Conservation (phyloP, 495 filamentous ascomycete genomes). For the Friedmanniomyces simplex region DNA sequence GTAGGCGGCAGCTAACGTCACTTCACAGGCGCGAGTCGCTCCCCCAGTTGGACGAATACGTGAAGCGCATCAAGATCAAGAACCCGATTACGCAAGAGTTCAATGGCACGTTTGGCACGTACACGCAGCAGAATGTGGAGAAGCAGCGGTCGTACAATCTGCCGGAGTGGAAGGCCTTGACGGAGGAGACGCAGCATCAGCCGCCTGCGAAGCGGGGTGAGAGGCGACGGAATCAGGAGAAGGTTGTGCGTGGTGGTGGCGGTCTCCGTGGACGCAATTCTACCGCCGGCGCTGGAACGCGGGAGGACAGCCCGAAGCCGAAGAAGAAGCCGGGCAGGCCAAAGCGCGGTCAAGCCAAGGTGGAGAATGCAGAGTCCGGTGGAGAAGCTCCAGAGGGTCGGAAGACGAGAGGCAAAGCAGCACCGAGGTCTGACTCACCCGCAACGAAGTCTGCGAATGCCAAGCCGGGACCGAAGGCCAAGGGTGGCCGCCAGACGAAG, state of each 20-base stretch:
- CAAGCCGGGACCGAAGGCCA: conserved; percentile 20
- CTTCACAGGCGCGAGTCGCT: conserved; percentile 54
- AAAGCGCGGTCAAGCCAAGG: background rate
- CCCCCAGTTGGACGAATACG: conserved; percentile 65
- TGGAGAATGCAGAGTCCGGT: conserved; percentile 11
- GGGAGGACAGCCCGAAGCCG: conserved; percentile 9
- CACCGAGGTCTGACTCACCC: conserved; percentile 20
- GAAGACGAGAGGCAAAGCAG: conserved; percentile 6
- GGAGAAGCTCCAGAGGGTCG: conserved; percentile 3
- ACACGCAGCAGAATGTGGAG: conserved; percentile 91
- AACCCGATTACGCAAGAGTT: conserved; percentile 98
- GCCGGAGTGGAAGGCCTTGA: conserved; percentile 86
- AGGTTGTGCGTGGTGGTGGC: conserved; percentile 32
- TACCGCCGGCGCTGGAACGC: background rate
- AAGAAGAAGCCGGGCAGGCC: conserved; percentile 24
- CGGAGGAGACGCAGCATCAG: conserved; percentile 88
- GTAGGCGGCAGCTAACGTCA: background rate
- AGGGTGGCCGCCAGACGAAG: conserved; percentile 15
- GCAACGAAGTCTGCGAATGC: conserved; percentile 12
- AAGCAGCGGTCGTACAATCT: conserved; percentile 93
- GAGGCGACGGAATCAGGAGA: conserved; percentile 64
- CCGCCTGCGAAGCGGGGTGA: conserved; percentile 91
- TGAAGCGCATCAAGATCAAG: conserved; percentile 86
- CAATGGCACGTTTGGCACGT: conserved; percentile 83
- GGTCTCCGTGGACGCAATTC: conserved; percentile 15